Conservation (phyloP, 2,329 filamentous ascomycete species). For the Xylariales sp. region DNA sequence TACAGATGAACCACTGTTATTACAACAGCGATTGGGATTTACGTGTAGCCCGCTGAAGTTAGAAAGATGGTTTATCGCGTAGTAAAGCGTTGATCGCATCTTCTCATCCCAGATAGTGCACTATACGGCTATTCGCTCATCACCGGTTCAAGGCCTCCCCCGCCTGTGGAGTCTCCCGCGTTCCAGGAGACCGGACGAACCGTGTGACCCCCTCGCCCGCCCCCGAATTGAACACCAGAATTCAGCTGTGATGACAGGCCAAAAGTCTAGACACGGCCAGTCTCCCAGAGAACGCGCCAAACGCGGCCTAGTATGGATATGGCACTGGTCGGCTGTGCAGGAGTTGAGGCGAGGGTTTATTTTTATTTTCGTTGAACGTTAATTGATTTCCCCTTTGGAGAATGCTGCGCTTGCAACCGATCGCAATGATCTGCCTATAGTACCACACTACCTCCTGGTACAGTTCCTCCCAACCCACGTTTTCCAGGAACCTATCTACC, state of each 20-base stretch:
- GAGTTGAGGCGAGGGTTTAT: background rate
- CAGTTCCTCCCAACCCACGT: slow-evolving; percentile 7
- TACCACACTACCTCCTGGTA: no score
- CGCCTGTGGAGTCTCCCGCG: background rate
- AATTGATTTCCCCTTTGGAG: background rate
- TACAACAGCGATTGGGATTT: background rate
- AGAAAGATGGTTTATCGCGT: background rate
- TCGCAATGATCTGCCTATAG: slow-evolving; percentile 2
- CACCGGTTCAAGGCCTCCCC: background rate
- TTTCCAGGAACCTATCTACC: background rate
- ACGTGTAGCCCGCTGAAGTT: background rate
- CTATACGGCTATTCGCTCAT: background rate
- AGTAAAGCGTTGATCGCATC: background rate
- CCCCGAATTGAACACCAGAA: background rate
- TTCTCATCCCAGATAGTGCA: background rate
- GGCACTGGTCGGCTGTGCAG: background rate
- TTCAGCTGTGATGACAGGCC: slow-evolving; percentile 15
- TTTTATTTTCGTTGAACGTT: slow-evolving; percentile 2
- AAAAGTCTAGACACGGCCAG: slow-evolving; percentile 2
- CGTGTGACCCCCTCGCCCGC: background rate
- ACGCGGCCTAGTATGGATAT: background rate
- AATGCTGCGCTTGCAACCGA: slow-evolving; percentile 2
- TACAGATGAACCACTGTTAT: background rate
- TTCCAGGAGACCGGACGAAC: slow-evolving; percentile 19
- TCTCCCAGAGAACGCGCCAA: background rate